These are phyloP conservation scores for Obba rivulosa DNA, from an alignment of 768 basidiomycete species.

Conservation along the genomic window DNA sequence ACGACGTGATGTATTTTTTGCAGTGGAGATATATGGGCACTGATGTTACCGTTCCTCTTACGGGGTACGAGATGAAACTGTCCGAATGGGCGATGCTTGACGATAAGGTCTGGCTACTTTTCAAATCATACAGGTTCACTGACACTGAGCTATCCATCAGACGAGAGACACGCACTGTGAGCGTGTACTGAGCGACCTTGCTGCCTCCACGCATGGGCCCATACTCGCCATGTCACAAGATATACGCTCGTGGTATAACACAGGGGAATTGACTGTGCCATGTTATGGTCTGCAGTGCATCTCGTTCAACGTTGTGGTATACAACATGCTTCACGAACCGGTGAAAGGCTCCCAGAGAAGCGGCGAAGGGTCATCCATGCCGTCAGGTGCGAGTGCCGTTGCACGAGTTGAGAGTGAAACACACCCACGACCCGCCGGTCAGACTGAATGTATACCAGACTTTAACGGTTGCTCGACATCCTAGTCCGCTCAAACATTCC, in stretches of 20 bases:
- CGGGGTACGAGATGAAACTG: slow-evolving; percentile 22
- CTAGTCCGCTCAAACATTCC: too few relatives aligned
- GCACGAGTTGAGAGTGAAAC: too few relatives aligned
- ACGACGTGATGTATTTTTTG: background rate
- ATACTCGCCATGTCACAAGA: slow-evolving; percentile 4
- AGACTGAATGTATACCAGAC: too few relatives aligned
- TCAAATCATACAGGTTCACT: background rate
- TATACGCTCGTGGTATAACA: slow-evolving; percentile 21
- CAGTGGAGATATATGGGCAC: slow-evolving; percentile 27
- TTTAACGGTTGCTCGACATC: too few relatives aligned
- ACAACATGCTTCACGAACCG: slow-evolving; percentile 5
- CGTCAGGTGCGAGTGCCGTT: too few relatives aligned
- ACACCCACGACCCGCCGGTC: too few relatives aligned
- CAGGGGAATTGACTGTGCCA: slow-evolving; percentile 21
- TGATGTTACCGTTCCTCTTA: slow-evolving; percentile 16
- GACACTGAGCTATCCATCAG: background rate
- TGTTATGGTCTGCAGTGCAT: slow-evolving; percentile 24
- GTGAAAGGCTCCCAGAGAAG: too few relatives aligned
- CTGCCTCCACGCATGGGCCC: background rate
- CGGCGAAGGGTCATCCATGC: too few relatives aligned
- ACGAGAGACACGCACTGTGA: background rate
- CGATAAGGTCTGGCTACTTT: slow-evolving; percentile 19
- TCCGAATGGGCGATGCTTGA: slow-evolving; percentile 28
- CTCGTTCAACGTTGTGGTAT: slow-evolving; percentile 17
- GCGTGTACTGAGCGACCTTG: background rate